These are phyloP conservation scores for Beauveria asiatica DNA, from an alignment of 2,329 filamentous ascomycete genomes.

Conservation along the genomic window DNA sequence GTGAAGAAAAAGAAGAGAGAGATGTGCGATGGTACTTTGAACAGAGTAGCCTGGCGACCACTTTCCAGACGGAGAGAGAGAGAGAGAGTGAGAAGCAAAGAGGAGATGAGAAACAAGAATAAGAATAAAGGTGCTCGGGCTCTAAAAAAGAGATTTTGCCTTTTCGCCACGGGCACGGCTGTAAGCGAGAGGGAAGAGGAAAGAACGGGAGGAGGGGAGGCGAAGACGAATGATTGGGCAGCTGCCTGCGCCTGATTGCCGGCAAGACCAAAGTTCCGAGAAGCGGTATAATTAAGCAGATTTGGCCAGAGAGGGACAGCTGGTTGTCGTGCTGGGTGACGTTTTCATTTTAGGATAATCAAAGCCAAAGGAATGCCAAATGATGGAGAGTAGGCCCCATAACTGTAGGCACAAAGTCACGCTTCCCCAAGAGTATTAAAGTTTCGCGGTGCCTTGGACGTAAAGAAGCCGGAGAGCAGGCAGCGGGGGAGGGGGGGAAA, in stretches of 20 bases:
- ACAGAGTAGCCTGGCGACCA: not conserved
- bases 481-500: not conserved
- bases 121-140: not conserved
- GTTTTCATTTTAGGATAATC: not conserved
- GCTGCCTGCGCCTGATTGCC: not conserved
- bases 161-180: not conserved
- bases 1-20: not conserved
- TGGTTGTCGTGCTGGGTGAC: not conserved
- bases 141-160: not conserved
- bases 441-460: constrained; percentile 1
- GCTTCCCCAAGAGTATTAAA: not conserved
- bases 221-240: not conserved
- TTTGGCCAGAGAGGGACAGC: not conserved
- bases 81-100: not conserved
- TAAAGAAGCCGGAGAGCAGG: not conserved
- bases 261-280: not conserved
- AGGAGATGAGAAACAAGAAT: not conserved
- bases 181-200: not conserved
- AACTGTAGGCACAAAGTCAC: not conserved
- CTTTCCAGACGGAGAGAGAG: no score
- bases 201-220: not conserved
- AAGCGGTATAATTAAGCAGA: not conserved
- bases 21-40: not conserved
- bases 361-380: not conserved
- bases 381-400: constrained; percentile 6